Conservation (phyloP, 1,284 basidiomycete genomes). For the Sporisorium iseilematis-ciliati region DNA sequence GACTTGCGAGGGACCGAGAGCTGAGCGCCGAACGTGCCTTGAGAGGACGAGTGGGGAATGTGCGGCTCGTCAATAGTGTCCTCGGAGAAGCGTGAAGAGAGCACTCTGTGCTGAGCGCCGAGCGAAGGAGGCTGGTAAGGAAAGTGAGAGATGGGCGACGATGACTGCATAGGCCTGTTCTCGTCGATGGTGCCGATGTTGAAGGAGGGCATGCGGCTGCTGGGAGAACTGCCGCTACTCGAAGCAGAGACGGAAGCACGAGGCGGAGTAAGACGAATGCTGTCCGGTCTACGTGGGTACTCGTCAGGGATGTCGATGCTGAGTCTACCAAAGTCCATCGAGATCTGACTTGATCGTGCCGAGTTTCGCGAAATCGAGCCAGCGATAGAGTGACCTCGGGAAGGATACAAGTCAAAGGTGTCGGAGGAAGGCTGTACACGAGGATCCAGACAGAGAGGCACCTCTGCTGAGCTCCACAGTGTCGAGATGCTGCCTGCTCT, state of each 20-base stretch:
- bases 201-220: slow-evolving; percentile 33
- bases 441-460: slow-evolving; percentile 59
- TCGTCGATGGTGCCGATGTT: slow-evolving; percentile 47
- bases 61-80: slow-evolving; percentile 42
- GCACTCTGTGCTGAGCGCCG: slow-evolving; percentile 12
- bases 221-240: slow-evolving; percentile 27
- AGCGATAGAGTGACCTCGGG: slow-evolving; percentile 8
- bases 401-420: slow-evolving; percentile 3
- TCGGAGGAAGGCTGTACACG: slow-evolving; percentile 19
- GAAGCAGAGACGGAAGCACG: slow-evolving; percentile 20
- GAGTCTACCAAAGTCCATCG: slow-evolving; percentile 35
- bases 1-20: slow-evolving; percentile 22
- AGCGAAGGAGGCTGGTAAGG: slow-evolving; percentile 25
- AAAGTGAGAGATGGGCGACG: slow-evolving; percentile 27
- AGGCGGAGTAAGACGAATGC: slow-evolving; percentile 32
- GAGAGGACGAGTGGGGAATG: slow-evolving; percentile 25
- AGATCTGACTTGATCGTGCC: slow-evolving; percentile 25
- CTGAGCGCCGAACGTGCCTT: slow-evolving; percentile 27
- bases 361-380: slow-evolving; percentile 26
- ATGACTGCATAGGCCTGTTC: slow-evolving; percentile 19
- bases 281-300: slow-evolving; percentile 36
- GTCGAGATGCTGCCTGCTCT: slow-evolving; percentile 55
- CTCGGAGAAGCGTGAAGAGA: slow-evolving; percentile 43
- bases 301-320: slow-evolving; percentile 51
- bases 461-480: slow-evolving; percentile 62